A percentile compares a stretch with the other conserved stretches of the same genome.
phyloP scores from a whole-genome alignment of 495 filamentous ascomycete genomes.

The Daldinia decipiens region DNA sequence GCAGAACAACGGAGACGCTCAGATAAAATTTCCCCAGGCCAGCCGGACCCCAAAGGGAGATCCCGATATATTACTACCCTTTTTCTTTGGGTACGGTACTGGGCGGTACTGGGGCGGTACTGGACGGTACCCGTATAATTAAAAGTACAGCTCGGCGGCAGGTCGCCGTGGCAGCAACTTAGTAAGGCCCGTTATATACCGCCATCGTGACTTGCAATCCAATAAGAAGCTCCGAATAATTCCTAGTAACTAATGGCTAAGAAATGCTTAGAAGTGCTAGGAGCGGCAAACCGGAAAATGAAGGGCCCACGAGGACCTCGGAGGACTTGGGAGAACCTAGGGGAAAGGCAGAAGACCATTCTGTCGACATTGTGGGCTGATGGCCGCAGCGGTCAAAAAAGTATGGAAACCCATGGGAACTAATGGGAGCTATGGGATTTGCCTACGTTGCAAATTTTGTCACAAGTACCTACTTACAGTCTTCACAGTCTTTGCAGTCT shows the following conservation, averaged over 20 bases:
- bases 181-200: not conserved
- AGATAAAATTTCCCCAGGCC: conserved; percentile 32
- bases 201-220: conserved; percentile 1
- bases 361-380: conserved; percentile 43
- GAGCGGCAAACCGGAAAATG: conserved; percentile 35
- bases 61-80: conserved; percentile 30
- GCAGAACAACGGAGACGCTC: conserved; percentile 45
- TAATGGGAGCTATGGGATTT: conserved; percentile 28
- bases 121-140: conserved; percentile 4
- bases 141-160: conserved; percentile 9
- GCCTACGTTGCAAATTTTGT: conserved; percentile 37
- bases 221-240: conserved; percentile 8
- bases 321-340: conserved; percentile 2
- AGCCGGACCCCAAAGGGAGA: conserved; percentile 35
- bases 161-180: conserved; percentile 14
- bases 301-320: conserved; percentile 16
- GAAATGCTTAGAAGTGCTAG: not conserved
- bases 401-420: conserved; percentile 16
- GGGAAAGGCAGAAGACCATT: conserved; percentile 21
- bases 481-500: not conserved
- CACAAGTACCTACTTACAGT: not conserved
- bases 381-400: conserved; percentile 39
- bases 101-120: not conserved
- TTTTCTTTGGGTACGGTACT: conserved; percentile 1
- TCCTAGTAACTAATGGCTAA: not conserved